phyloP scores from a whole-genome alignment of 2,329 filamentous ascomycete genomes.

The Apiospora koreana region DNA sequence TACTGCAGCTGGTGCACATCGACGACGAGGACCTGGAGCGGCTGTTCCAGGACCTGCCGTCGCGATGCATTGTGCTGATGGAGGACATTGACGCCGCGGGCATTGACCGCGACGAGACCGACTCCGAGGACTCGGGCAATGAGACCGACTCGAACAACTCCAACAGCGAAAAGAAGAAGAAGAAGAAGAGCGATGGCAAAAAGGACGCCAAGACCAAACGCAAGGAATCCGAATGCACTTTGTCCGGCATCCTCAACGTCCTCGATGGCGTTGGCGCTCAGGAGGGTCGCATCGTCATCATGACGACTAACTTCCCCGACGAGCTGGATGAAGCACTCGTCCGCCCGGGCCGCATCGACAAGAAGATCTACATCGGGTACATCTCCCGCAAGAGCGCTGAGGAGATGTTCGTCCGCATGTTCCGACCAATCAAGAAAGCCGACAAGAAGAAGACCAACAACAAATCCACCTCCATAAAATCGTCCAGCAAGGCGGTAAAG shows the following conservation, averaged over 20 bases:
- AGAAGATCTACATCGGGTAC: conserved; percentile 12
- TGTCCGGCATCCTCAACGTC: conserved; percentile 59
- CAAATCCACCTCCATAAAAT: background rate
- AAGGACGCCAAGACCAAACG: background rate
- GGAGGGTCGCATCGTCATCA: conserved; percentile 30
- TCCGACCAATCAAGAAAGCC: background rate
- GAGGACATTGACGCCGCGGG: conserved; percentile 92
- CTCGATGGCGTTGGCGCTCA: conserved; percentile 49
- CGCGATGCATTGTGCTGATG: conserved; percentile 74
- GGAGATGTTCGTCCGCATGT: conserved; percentile 12
- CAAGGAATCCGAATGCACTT: conserved; percentile 32
- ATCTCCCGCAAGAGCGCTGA: conserved; percentile 9
- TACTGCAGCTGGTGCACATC: conserved; percentile 36
- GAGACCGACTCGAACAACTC: background rate
- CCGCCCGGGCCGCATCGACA: conserved; percentile 31
- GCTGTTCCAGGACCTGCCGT: conserved; percentile 79
- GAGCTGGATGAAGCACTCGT: conserved; percentile 28
- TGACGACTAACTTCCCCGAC: conserved; percentile 32
- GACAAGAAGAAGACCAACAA: background rate
- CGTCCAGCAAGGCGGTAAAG: background rate
- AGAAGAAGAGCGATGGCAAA: background rate
- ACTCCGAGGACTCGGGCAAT: background rate
- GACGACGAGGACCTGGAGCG: conserved; percentile 79
- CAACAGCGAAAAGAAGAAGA: background rate
- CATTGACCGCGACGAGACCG: conserved; percentile 49